A percentile compares a stretch with the other conserved stretches of the same genome.
These are phyloP conservation scores for Dioscorea zingiberensis DNA, from an alignment of 106 monocot species.

Conservation along the genomic window DNA sequence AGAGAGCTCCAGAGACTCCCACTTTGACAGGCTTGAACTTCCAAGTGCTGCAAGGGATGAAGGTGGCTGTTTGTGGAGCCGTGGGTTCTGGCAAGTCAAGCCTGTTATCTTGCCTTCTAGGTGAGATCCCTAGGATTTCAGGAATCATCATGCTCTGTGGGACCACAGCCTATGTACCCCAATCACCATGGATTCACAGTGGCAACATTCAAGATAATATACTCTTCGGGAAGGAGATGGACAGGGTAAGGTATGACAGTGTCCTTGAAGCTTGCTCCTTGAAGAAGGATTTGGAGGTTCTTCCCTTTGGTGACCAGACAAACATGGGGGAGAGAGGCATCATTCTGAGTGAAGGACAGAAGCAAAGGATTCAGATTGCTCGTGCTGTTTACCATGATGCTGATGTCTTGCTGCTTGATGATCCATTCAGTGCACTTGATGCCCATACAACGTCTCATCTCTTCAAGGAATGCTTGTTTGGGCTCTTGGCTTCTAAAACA, in stretches of 20 bases:
- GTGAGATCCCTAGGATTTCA: conserved; percentile 70
- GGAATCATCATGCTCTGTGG: conserved; percentile 61
- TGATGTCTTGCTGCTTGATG: conserved; percentile 82
- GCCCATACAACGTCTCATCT: conserved; percentile 85
- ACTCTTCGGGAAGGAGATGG: conserved; percentile 79
- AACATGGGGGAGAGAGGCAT: conserved; percentile 90
- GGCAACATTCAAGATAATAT: conserved; percentile 88
- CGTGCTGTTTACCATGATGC: conserved; percentile 89
- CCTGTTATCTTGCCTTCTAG: conserved; percentile 75
- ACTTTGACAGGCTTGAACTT: conserved; percentile 70
- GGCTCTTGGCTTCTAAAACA: conserved; percentile 68
- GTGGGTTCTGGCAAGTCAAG: conserved; percentile 90
- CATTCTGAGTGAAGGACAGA: conserved; percentile 93
- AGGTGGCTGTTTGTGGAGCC: conserved; percentile 80
- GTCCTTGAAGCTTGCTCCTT: conserved; percentile 67
- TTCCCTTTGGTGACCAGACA: conserved; percentile 83
- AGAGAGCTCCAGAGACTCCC: conserved; percentile 34
- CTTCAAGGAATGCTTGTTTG: conserved; percentile 86
- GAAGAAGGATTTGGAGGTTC: conserved; percentile 85
- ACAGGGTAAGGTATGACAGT: conserved; percentile 53
- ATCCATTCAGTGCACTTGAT: conserved; percentile 95
- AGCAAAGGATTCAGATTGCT: conserved; percentile 91
- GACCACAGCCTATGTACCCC: conserved; percentile 70
- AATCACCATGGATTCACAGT: conserved; percentile 97
- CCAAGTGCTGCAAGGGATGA: conserved; percentile 51